A percentile compares a stretch with the other conserved stretches of the same genome.
Evolutionary conservation across 305 asterid species (phyloP).

Genomic region (Nicotiana rustica): DNA sequence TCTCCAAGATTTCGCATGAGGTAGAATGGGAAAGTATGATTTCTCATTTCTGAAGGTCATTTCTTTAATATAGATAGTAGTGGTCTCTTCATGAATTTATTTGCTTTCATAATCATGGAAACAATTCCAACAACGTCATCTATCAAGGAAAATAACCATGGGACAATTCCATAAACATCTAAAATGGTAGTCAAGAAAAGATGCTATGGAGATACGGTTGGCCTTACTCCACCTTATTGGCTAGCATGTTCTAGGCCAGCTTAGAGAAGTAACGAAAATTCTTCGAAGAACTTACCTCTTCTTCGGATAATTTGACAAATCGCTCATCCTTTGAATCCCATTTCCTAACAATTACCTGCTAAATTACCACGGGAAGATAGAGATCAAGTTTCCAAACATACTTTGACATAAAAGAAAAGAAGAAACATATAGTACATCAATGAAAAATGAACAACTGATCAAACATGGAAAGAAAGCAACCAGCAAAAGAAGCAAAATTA

Average conservation of each 20-base stretch:
- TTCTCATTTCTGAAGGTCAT: slow-evolving; percentile 7
- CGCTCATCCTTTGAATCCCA: slow-evolving; percentile 83
- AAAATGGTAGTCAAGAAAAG: slow-evolving; percentile 10
- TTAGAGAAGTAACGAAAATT: slow-evolving; percentile 29
- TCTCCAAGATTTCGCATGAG: slow-evolving; percentile 15
- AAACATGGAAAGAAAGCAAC: neutral
- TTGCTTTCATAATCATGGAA: slow-evolving; percentile 26
- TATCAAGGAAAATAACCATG: slow-evolving; percentile 21
- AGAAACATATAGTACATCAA: neutral
- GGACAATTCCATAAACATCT: slow-evolving; percentile 1
- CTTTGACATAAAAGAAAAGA: slow-evolving; percentile 10
- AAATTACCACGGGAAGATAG: slow-evolving; percentile 28
- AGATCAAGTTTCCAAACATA: neutral
- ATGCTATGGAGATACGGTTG: neutral
- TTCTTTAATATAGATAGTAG: slow-evolving; percentile 17
- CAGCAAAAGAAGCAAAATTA: slow-evolving; percentile 4
- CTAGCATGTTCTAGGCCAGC: neutral
- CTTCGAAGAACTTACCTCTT: slow-evolving; percentile 60
- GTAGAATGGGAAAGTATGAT: neutral
- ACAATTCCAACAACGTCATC: slow-evolving; percentile 4
- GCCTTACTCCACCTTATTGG: neutral
- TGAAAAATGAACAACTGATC: neutral
- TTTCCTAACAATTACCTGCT: slow-evolving; percentile 78
- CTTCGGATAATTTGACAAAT: slow-evolving; percentile 69
- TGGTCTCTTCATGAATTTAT: neutral